These are phyloP conservation scores for Penicillium sclerotigenum DNA, from an alignment of 2,329 filamentous ascomycete species.

Conservation along the genomic window DNA sequence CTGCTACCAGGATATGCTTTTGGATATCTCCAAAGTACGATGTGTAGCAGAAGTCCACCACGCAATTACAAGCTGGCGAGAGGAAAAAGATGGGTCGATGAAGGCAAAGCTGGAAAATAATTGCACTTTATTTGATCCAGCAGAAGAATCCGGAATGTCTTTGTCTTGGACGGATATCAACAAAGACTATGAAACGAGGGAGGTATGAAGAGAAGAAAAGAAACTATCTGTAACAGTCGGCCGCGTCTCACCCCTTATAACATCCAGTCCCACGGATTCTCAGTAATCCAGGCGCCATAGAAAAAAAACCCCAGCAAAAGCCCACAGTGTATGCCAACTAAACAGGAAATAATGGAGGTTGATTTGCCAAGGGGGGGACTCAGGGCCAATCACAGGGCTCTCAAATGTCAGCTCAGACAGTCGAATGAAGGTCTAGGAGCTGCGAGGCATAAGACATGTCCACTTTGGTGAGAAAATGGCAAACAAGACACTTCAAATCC, in stretches of 20 bases:
- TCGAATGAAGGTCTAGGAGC: not conserved
- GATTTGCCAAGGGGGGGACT: not conserved
- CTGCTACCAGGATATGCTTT: not conserved
- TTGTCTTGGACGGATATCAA: not conserved
- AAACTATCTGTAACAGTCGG: conserved; percentile 1
- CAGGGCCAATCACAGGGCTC: conserved; percentile 9
- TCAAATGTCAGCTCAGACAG: conserved; percentile 16
- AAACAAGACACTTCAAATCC: conserved; percentile 8
- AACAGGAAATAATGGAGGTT: conserved; percentile 10
- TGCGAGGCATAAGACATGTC: not conserved
- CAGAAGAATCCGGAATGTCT: not conserved
- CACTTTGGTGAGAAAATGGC: not conserved
- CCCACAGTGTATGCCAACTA: conserved; percentile 4
- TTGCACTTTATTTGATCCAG: not conserved
- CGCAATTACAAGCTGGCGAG: not conserved
- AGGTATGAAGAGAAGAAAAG: not conserved
- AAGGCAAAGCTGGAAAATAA: not conserved
- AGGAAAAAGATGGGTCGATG: not conserved
- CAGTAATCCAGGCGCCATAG: not conserved
- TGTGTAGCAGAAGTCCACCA: not conserved
- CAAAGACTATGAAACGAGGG: conserved; percentile 4
- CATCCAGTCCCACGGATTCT: not conserved
- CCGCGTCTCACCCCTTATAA: conserved; percentile 4
- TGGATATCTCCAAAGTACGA: not conserved
- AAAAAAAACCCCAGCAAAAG: not conserved